These are phyloP conservation scores for Termitomyces sp. DNA, from an alignment of 768 basidiomycete genomes.

Conservation along the genomic window DNA sequence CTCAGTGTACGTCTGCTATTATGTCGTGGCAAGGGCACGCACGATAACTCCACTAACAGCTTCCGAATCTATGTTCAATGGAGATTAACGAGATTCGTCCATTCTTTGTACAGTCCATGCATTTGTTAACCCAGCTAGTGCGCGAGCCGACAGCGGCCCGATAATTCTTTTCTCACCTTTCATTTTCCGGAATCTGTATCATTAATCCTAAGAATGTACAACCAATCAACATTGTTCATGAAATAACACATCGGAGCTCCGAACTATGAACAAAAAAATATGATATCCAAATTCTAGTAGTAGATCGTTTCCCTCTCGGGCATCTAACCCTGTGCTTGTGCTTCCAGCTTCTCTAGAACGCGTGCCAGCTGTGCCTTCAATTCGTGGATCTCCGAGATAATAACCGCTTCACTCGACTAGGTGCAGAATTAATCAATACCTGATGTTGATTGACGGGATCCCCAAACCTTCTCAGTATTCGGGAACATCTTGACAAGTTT, in stretches of 20 bases:
- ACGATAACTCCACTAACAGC: slow-evolving; percentile 31
- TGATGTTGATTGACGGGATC: neutral
- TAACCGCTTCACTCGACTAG: slow-evolving; percentile 66
- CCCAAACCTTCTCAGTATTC: slow-evolving; percentile 59
- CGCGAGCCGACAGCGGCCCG: slow-evolving; percentile 18
- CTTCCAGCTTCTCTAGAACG: slow-evolving; percentile 32
- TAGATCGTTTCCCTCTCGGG: neutral
- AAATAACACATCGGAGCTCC: neutral
- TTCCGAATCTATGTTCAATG: slow-evolving; percentile 82
- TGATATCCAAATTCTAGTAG: neutral
- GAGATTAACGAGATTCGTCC: slow-evolving; percentile 94
- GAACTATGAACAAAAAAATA: neutral
- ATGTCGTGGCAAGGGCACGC: neutral
- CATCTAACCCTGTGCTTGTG: neutral
- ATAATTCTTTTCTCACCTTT: neutral
- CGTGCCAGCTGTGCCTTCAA: slow-evolving; percentile 42
- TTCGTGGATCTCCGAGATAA: slow-evolving; percentile 57
- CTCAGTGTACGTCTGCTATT: slow-evolving; percentile 51
- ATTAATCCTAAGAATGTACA: neutral
- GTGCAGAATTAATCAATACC: neutral
- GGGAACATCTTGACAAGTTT: slow-evolving; percentile 71
- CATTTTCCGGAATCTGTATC: neutral
- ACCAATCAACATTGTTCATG: neutral
- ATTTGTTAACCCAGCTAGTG: slow-evolving; percentile 56
- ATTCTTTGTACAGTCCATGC: slow-evolving; percentile 82